Percentiles rank a stretch among this genome's conserved stretches.
phyloP scores from a whole-genome alignment of 2,329 filamentous ascomycete species.

The Cytospora leucostoma region DNA sequence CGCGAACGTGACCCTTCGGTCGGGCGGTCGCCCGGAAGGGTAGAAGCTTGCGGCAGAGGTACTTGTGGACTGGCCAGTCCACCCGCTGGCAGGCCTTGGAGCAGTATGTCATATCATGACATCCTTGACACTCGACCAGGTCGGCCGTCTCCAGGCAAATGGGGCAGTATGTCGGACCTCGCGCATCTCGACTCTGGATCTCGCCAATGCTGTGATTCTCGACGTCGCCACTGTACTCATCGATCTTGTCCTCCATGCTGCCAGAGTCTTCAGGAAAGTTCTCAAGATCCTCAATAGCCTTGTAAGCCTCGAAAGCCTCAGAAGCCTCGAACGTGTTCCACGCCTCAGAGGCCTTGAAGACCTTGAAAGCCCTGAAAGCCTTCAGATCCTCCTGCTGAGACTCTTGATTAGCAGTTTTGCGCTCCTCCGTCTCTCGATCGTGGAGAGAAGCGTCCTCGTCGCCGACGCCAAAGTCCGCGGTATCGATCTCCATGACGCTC shows the following conservation, averaged over 20 bases:
- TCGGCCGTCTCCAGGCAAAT: conserved; percentile 7
- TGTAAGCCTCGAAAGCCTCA: too few species aligned
- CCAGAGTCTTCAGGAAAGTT: too few species aligned
- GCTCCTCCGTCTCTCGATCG: background rate
- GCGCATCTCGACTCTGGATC: background rate
- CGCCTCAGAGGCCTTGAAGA: too few species aligned
- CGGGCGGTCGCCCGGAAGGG: background rate
- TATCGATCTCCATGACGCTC: background rate
- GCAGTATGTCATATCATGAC: conserved; percentile 22
- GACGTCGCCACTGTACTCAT: background rate
- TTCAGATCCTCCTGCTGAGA: background rate
- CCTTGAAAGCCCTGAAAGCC: too few species aligned
- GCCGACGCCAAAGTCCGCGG: background rate
- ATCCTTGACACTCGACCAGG: conserved; percentile 3
- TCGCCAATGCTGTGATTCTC: background rate
- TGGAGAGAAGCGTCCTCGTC: background rate
- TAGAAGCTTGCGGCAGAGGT: conserved; percentile 6
- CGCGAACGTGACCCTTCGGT: conserved; percentile 7
- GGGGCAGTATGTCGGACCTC: conserved; percentile 4
- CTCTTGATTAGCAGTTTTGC: too few species aligned
- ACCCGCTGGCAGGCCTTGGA: conserved; percentile 6
- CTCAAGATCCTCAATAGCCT: too few species aligned
- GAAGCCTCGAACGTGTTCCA: too few species aligned
- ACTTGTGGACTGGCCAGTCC: conserved; percentile 19
- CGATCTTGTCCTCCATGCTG: background rate